Conservation (phyloP, 2,329 filamentous ascomycete genomes). For the Talaromyces sp. region DNA sequence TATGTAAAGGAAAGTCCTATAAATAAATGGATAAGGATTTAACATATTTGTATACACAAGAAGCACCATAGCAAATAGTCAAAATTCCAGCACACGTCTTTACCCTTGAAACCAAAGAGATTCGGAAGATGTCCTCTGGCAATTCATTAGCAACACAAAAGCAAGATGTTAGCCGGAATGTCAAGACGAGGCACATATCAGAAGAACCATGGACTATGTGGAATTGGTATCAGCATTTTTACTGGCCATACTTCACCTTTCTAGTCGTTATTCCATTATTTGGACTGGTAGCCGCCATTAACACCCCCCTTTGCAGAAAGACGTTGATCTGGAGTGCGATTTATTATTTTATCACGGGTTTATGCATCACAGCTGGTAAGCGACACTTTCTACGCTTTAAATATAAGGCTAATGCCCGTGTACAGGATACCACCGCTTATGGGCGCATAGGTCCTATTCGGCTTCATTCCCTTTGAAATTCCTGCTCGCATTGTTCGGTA, state of each 20-base stretch:
- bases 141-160: neutral
- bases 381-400: constrained; percentile 7
- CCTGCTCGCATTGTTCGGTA: constrained; percentile 74
- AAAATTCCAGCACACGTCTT: neutral
- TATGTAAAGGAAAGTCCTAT: no score
- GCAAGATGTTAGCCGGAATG: constrained; percentile 4
- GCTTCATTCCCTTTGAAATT: constrained; percentile 71
- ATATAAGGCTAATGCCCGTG: neutral
- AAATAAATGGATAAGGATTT: no score
- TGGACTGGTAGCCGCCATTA: constrained; percentile 69
- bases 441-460: constrained; percentile 81
- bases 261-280: constrained; percentile 71
- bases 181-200: constrained; percentile 59
- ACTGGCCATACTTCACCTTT: constrained; percentile 82
- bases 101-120: neutral
- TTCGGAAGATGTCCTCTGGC: neutral
- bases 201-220: constrained; percentile 71
- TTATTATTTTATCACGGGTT: constrained; percentile 78
- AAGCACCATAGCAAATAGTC: no score
- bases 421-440: constrained; percentile 70
- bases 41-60: no score
- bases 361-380: constrained; percentile 72
- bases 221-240: constrained; percentile 89
- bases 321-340: constrained; percentile 67
- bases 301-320: constrained; percentile 66